Evolutionary conservation across 345 rosid genomes (phyloP).

Genomic region (Punica granatum): DNA sequence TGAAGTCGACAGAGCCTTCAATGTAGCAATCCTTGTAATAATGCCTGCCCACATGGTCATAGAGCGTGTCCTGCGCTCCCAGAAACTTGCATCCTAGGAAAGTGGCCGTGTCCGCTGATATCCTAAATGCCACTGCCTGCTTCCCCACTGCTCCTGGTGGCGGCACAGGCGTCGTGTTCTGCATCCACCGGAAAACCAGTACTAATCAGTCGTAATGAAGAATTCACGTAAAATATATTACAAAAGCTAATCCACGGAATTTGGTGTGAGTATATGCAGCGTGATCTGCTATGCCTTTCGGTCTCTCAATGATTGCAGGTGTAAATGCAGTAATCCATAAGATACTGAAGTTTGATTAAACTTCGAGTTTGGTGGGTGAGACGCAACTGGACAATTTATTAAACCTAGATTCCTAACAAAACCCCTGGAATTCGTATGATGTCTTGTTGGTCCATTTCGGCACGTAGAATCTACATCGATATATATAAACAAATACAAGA

Average conservation of each 20-base stretch:
- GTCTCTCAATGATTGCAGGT: neutral
- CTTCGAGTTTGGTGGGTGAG: neutral
- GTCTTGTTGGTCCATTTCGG: no score
- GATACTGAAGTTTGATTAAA: neutral
- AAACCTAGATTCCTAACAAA: no score
- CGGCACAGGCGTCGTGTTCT: slow-evolving; percentile 90
- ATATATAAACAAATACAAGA: neutral
- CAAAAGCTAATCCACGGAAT: no score
- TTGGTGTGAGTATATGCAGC: no score
- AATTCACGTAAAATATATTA: no score
- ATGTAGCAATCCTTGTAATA: slow-evolving; percentile 94
- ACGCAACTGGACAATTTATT: no score
- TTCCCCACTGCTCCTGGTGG: slow-evolving; percentile 80
- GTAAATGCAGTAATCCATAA: no score
- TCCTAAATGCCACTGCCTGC: slow-evolving; percentile 91
- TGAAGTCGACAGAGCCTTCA: slow-evolving; percentile 91
- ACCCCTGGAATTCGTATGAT: no score
- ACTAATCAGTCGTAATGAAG: neutral
- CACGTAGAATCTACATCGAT: neutral
- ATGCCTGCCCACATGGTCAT: slow-evolving; percentile 88
- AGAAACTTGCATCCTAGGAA: slow-evolving; percentile 75
- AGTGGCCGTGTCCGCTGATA: slow-evolving; percentile 80
- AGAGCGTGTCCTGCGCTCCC: slow-evolving; percentile 94
- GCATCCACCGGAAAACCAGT: neutral
- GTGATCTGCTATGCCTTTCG: neutral